Base-by-base conservation (phyloP, 2,329 filamentous ascomycete genomes). In the Dactylellina drechsleri region DNA sequence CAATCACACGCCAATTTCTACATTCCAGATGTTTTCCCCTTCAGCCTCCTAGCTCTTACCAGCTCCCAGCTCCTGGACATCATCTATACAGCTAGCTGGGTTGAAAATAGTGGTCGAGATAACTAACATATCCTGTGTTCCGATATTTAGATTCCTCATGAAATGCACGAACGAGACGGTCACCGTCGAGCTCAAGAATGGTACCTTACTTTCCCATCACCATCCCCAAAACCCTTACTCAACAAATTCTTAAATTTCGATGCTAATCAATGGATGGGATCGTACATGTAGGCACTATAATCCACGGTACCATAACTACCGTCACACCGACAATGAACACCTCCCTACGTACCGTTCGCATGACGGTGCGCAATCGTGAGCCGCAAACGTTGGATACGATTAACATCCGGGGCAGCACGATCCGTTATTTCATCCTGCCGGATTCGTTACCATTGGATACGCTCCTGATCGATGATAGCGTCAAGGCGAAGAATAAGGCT, bases 241-340 rank as follows among this genome's bases (percentile, higher is more conserved):
- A 53, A 61, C 20, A 23, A 23, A 23, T 41, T 59, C 57, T 36
- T 65, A 49, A 53, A 57, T 1, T 50, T n/a, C 4, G 13, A 47
- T 15, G 16, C 31, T 36, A 36, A 36, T 36, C 10, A 10, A 36
- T 36, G 31, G 31, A 7, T 28, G 26, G 26, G 3, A 36, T 36
- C 31, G 31, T 36, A 1, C 6, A 36, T 10, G 31, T 80, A 96
- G 93, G 94, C 83, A 96, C 95, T 79, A 96, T 98, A 81, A 88
- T 98, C 79, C 92, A 97, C 83, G 95, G 95, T 84, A 98, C 95
- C 79, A 97, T 99, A 82, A 93, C 93, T 74, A 95, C 93, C 43
- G 93, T 99, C 80, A 95, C 93, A 5, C 95, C 96, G 10, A 92
- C 97, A 84, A 99, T 99, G 95, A 99, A 99, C 86, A 97, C 93